Evolutionary conservation across 257 asterid genomes (phyloP).

Genomic region (Ehretia macrophylla): DNA sequence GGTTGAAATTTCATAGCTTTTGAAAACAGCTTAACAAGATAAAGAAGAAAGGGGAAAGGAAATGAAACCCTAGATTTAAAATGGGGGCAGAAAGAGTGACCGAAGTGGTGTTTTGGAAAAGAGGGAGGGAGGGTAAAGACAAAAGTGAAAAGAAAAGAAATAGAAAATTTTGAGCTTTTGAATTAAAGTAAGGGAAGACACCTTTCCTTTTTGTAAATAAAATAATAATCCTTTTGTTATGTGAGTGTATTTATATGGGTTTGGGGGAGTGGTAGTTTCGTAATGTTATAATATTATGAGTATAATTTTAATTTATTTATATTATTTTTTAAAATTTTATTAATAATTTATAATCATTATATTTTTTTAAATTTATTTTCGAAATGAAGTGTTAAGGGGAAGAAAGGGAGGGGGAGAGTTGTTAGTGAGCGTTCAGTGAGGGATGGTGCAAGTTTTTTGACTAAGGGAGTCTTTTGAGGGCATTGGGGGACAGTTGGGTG

Average conservation of each 20-base stretch:
- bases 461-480: slow-evolving; percentile 4
- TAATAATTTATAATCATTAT: background rate
- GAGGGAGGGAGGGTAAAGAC: slow-evolving; percentile 56
- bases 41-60: slow-evolving; percentile 15
- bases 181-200: slow-evolving; percentile 41
- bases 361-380: no score
- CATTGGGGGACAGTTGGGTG: slow-evolving; percentile 36
- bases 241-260: no score
- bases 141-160: slow-evolving; percentile 58
- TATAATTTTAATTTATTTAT: background rate
- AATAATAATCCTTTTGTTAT: background rate
- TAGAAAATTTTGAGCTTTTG: slow-evolving; percentile 48
- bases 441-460: slow-evolving; percentile 17
- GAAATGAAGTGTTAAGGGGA: no score
- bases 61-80: slow-evolving; percentile 80
- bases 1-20: slow-evolving; percentile 18
- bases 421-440: no score
- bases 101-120: slow-evolving; percentile 35
- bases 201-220: slow-evolving; percentile 22
- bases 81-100: slow-evolving; percentile 21
- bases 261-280: no score
- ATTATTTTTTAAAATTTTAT: no score
- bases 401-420: no score
- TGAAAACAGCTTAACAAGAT: slow-evolving; percentile 16
- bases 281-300: slow-evolving; percentile 3